A percentile compares a stretch with the other conserved stretches of the same genome.
phyloP scores from a whole-genome alignment of 2,329 filamentous ascomycete species.

The Colletotrichum tofieldiae region DNA sequence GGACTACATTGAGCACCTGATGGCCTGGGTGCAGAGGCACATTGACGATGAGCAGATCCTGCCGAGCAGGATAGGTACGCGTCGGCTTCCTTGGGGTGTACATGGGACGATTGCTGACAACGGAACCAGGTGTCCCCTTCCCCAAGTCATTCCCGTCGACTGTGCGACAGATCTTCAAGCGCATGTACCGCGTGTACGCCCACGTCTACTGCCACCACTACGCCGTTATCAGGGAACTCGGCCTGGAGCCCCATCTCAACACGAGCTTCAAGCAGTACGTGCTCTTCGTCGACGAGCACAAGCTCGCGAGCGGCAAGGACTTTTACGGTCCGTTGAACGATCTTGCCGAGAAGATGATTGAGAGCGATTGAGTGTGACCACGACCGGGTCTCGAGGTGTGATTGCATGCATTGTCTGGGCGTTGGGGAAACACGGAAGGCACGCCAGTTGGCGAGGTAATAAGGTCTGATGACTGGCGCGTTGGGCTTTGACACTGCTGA shows the following conservation, averaged over 20 bases:
- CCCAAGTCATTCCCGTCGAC: conserved; percentile 92
- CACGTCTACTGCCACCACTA: conserved; percentile 99
- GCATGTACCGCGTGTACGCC: conserved; percentile 97
- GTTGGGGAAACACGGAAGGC: conserved; percentile 38
- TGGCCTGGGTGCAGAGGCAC: conserved; percentile 95
- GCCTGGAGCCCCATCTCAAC: conserved; percentile 96
- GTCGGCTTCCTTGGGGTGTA: not conserved
- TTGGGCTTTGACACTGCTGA: conserved; percentile 26
- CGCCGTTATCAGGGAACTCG: conserved; percentile 93
- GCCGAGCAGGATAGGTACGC: conserved; percentile 88
- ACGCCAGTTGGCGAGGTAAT: conserved; percentile 31
- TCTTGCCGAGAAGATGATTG: conserved; percentile 97
- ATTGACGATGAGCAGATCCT: conserved; percentile 97
- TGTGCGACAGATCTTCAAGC: conserved; percentile 97
- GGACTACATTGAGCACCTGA: conserved; percentile 97
- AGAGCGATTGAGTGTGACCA: conserved; percentile 78
- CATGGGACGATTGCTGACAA: conserved; percentile 34
- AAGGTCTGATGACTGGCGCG: conserved; percentile 34
- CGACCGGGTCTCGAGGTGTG: not conserved
- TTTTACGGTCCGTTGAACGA: conserved; percentile 98
- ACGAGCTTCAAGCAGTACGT: conserved; percentile 99
- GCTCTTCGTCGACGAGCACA: conserved; percentile 97
- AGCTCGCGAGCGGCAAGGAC: conserved; percentile 91
- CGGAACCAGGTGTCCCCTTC: conserved; percentile 83
- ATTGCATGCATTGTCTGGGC: conserved; percentile 41